These are phyloP conservation scores for Datisca glomerata DNA, from an alignment of 306 rosid genomes.

Conservation along the genomic window DNA sequence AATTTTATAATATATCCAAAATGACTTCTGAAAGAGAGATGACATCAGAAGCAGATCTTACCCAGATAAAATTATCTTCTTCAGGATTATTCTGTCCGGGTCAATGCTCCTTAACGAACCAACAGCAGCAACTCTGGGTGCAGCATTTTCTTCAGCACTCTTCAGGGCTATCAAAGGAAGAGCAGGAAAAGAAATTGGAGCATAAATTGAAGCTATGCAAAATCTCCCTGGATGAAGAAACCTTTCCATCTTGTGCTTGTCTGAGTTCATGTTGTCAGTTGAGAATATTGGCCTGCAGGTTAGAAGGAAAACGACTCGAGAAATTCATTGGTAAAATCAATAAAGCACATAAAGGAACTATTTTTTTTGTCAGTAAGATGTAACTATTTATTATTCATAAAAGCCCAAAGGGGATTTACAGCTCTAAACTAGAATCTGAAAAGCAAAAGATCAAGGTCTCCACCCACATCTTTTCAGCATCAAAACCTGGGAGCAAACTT, in stretches of 20 bases:
- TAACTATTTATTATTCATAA: too few relatives aligned
- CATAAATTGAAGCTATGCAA: conserved; percentile 76
- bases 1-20: too few relatives aligned
- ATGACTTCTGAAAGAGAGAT: not conserved
- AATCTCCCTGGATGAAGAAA: conserved; percentile 92
- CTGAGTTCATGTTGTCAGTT: conserved; percentile 56
- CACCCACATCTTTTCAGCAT: too few relatives aligned
- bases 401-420: too few relatives aligned
- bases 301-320: not conserved
- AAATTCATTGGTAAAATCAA: not conserved
- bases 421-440: too few relatives aligned
- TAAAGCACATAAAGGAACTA: not conserved
- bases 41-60: conserved; percentile 14
- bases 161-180: conserved; percentile 71
- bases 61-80: conserved; percentile 90
- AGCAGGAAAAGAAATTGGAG: conserved; percentile 80
- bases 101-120: conserved; percentile 78
- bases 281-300: conserved; percentile 79
- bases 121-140: conserved; percentile 59
- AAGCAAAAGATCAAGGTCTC: too few relatives aligned
- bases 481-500: too few relatives aligned
- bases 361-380: too few relatives aligned
- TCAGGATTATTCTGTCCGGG: conserved; percentile 74
- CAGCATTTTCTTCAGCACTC: conserved; percentile 32
- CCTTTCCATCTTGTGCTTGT: conserved; percentile 98